Conservation (phyloP, 495 filamentous ascomycete species). For the Glarea lozoyensis region DNA sequence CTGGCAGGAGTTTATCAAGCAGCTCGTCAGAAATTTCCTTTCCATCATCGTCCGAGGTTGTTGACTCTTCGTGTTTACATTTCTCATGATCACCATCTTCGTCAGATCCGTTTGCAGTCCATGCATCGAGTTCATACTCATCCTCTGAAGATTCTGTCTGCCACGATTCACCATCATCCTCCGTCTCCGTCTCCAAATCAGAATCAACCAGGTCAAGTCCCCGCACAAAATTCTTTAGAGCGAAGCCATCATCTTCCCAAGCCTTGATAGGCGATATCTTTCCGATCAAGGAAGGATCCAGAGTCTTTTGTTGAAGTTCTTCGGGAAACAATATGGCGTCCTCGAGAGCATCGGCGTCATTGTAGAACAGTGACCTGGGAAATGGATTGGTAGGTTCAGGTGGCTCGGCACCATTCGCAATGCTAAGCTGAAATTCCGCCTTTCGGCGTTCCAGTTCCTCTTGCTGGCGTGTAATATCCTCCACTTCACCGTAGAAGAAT, state of each 20-base stretch:
- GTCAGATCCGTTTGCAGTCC: constrained; percentile 1
- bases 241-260: constrained; percentile 22
- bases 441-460: too few relatives aligned
- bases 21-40: too few relatives aligned
- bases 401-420: too few relatives aligned
- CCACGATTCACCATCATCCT: constrained; percentile 13
- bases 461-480: constrained; percentile 8
- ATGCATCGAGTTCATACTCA: constrained; percentile 5
- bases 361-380: constrained; percentile 35
- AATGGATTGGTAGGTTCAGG: too few relatives aligned
- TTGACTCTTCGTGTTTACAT: too few relatives aligned
- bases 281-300: constrained; percentile 28
- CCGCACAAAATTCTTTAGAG: constrained; percentile 21
- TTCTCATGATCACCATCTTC: too few relatives aligned
- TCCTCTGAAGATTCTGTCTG: constrained; percentile 7
- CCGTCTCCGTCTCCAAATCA: constrained; percentile 5
- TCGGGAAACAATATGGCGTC: constrained; percentile 38
- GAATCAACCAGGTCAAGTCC: constrained; percentile 20
- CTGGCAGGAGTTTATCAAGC: too few relatives aligned
- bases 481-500: constrained; percentile 15
- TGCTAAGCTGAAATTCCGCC: too few relatives aligned
- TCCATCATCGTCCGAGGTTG: not conserved
- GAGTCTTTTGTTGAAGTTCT: constrained; percentile 19
- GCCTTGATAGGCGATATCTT: constrained; percentile 28
- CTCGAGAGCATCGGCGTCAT: constrained; percentile 36